phyloP scores from a whole-genome alignment of 116 monocot genomes.

The Zostera marina region DNA sequence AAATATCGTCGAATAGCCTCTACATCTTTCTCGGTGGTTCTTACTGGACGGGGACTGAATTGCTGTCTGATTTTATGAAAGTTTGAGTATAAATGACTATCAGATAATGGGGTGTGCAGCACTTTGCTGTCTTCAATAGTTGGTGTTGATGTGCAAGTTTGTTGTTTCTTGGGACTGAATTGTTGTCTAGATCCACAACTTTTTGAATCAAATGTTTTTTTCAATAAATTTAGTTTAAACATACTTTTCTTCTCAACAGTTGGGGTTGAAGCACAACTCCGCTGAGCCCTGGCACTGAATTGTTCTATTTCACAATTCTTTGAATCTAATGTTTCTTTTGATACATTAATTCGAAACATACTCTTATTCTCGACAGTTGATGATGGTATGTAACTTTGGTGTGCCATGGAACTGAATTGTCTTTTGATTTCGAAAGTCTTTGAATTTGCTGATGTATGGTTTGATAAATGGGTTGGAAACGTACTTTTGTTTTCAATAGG shows the following conservation, averaged over 20 bases:
- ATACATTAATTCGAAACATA: too few species aligned
- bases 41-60: not conserved
- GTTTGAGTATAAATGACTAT: not conserved
- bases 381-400: too few species aligned
- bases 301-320: not conserved
- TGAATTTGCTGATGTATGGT: too few species aligned
- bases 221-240: not conserved
- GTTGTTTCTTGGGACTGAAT: constrained; percentile 1
- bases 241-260: not conserved
- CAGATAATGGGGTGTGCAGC: not conserved
- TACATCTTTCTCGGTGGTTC: constrained; percentile 5
- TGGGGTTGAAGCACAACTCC: not conserved
- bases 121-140: not conserved
- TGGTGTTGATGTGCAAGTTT: not conserved
- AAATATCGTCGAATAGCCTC: constrained; percentile 4
- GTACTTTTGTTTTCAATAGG: too few species aligned
- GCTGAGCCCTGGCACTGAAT: not conserved
- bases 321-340: too few species aligned
- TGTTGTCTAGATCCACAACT: constrained; percentile 1
- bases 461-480: too few species aligned
- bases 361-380: too few species aligned
- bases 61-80: constrained; percentile 1
- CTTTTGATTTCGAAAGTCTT: too few species aligned
- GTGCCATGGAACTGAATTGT: too few species aligned
- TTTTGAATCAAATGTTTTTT: not conserved